A percentile compares a stretch with the other conserved stretches of the same genome.
Conservation (phyloP, 176 grass and related monocot genomes). For the Rhynchospora breviuscula region DNA sequence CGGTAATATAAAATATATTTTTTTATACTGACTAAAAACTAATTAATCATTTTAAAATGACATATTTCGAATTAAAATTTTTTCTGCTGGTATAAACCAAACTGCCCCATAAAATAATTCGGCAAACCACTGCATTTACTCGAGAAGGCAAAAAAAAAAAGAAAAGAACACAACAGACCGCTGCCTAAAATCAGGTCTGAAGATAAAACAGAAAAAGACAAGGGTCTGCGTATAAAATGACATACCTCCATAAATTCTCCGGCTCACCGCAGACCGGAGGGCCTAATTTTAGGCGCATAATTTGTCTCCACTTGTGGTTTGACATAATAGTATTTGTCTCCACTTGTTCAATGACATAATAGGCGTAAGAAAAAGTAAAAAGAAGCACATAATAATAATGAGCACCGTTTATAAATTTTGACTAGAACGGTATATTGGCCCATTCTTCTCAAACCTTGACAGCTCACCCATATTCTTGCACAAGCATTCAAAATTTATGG, state of each 20-base stretch:
- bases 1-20: no score
- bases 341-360: not conserved
- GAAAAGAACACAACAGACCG: not conserved
- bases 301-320: not conserved
- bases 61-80: not conserved
- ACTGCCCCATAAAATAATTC: not conserved
- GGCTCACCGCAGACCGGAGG: not conserved
- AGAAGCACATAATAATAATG: not conserved
- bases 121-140: not conserved
- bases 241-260: not conserved
- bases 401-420: not conserved
- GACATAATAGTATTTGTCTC: not conserved
- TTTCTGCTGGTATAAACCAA: not conserved
- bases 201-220: not conserved
- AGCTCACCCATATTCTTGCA: not conserved
- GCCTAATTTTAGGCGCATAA: slow-evolving; percentile 7
- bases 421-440: not conserved
- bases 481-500: not conserved
- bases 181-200: not conserved
- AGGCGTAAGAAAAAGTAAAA: slow-evolving; percentile 12
- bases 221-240: not conserved
- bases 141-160: not conserved
- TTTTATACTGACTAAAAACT: no score
- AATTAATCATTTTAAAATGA: no score
- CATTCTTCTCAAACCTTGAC: not conserved